Evolutionary conservation across 2,329 filamentous ascomycete species (phyloP).

Genomic region (Diplodia seriata): DNA sequence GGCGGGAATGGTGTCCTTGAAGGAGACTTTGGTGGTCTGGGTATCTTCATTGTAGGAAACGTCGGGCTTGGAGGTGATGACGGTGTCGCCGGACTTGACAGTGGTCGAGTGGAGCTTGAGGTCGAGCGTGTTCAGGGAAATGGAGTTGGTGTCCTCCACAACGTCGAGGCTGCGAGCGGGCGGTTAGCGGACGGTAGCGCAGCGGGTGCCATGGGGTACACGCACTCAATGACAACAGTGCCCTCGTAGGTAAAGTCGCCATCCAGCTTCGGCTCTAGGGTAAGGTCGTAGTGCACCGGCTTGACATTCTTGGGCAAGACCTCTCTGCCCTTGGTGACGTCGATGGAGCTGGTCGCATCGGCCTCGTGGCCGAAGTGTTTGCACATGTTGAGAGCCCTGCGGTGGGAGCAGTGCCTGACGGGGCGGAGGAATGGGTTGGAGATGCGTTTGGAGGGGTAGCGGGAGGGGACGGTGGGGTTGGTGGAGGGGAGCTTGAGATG

Average conservation of each 20-base stretch:
- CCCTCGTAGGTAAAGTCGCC: constrained; percentile 83
- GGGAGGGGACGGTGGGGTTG: constrained; percentile 19
- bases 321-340: constrained; percentile 73
- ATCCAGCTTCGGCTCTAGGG: constrained; percentile 87
- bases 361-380: constrained; percentile 59
- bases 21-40: constrained; percentile 82
- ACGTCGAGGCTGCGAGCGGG: constrained; percentile 70
- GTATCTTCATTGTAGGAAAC: constrained; percentile 77
- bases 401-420: constrained; percentile 73
- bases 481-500: constrained; percentile 12
- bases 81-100: constrained; percentile 66
- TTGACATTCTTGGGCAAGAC: constrained; percentile 91
- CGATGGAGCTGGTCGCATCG: constrained; percentile 63
- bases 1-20: constrained; percentile 74
- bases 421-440: constrained; percentile 31
- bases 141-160: constrained; percentile 79
- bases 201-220: constrained; percentile 23
- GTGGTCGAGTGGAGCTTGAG: constrained; percentile 80
- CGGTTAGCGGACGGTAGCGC: constrained; percentile 37
- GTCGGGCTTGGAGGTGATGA: constrained; percentile 67
- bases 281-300: constrained; percentile 89
- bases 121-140: constrained; percentile 87
- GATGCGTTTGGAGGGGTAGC: constrained; percentile 9
- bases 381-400: constrained; percentile 71
- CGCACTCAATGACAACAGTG: constrained; percentile 79